phyloP scores from a whole-genome alignment of 148 eudicot genomes.

The Rhododendron ferrugineum region DNA sequence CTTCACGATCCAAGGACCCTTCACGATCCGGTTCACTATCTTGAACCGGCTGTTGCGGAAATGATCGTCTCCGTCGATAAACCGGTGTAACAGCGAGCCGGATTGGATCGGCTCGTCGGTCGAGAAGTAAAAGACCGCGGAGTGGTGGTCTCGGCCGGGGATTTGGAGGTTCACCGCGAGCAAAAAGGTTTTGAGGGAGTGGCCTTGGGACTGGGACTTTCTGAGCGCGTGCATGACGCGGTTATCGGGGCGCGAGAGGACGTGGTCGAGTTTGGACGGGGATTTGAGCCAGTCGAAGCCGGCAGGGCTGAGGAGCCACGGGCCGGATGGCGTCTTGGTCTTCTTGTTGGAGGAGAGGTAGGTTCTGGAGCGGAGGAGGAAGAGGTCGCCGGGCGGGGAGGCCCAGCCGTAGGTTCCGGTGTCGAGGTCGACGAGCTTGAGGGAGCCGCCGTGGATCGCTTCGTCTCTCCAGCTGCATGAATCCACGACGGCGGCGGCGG shows the following conservation, averaged over 20 bases:
- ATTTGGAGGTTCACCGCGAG: slow-evolving; percentile 77
- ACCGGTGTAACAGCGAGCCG: slow-evolving; percentile 57
- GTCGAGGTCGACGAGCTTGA: slow-evolving; percentile 55
- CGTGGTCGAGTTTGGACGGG: slow-evolving; percentile 57
- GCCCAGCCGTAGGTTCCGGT: slow-evolving; percentile 81
- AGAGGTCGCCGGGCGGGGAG: slow-evolving; percentile 70
- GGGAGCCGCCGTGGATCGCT: slow-evolving; percentile 55
- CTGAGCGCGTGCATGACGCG: slow-evolving; percentile 49
- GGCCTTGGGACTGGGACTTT: slow-evolving; percentile 23
- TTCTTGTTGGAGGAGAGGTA: slow-evolving; percentile 43
- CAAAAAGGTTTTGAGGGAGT: slow-evolving; percentile 44
- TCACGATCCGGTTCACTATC: slow-evolving; percentile 76
- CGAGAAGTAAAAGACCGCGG: slow-evolving; percentile 83
- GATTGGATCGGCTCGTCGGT: slow-evolving; percentile 55
- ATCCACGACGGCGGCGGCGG: neutral
- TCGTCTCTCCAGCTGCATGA: slow-evolving; percentile 46
- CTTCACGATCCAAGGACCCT: slow-evolving; percentile 92
- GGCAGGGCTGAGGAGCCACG: slow-evolving; percentile 64
- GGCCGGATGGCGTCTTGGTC: slow-evolving; percentile 50
- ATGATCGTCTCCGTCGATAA: slow-evolving; percentile 62
- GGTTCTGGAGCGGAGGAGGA: slow-evolving; percentile 48
- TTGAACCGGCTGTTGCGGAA: slow-evolving; percentile 71
- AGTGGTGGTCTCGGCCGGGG: slow-evolving; percentile 77
- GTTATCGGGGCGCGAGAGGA: slow-evolving; percentile 60
- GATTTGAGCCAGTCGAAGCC: slow-evolving; percentile 87